Evolutionary conservation across 176 grass and related monocot species (phyloP).

Genomic region (Ensete glaucum): DNA sequence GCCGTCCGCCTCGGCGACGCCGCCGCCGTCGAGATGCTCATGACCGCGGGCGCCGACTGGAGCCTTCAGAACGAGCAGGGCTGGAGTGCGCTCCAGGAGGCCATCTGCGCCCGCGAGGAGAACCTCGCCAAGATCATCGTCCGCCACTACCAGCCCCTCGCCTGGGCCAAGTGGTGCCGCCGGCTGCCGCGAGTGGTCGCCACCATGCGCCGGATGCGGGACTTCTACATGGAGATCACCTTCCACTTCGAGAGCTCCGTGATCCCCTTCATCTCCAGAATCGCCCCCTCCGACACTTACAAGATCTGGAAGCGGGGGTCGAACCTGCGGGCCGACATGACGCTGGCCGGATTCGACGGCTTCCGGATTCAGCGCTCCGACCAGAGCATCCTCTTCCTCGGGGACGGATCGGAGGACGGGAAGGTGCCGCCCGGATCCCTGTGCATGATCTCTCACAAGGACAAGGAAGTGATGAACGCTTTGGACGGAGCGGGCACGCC

Average conservation of each 20-base stretch:
- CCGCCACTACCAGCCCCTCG: not conserved
- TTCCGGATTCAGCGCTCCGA: constrained; percentile 4
- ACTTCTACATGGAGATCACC: constrained; percentile 19
- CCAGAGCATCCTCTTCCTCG: constrained; percentile 6
- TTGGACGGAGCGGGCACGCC: not conserved
- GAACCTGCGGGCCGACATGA: constrained; percentile 14
- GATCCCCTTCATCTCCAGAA: constrained; percentile 10
- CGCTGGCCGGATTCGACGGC: constrained; percentile 10
- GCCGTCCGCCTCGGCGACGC: constrained; percentile 9
- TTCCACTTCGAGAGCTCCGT: constrained; percentile 20
- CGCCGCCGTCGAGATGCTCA: not conserved
- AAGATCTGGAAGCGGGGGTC: constrained; percentile 15
- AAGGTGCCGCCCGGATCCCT: constrained; percentile 1
- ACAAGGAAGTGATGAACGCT: constrained; percentile 13
- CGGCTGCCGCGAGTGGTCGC: constrained; percentile 7
- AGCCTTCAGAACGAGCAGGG: constrained; percentile 9
- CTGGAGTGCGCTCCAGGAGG: constrained; percentile 3
- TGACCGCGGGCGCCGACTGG: constrained; percentile 7
- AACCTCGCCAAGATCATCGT: constrained; percentile 8
- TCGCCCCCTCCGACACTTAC: constrained; percentile 16
- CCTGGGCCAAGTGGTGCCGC: constrained; percentile 7
- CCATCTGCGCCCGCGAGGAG: not conserved
- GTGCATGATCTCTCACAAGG: not conserved
- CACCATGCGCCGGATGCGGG: not conserved
- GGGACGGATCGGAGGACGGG: not conserved